phyloP scores from a whole-genome alignment of 108 stramenopile species.

The Chaetoceros tenuissimus region DNA sequence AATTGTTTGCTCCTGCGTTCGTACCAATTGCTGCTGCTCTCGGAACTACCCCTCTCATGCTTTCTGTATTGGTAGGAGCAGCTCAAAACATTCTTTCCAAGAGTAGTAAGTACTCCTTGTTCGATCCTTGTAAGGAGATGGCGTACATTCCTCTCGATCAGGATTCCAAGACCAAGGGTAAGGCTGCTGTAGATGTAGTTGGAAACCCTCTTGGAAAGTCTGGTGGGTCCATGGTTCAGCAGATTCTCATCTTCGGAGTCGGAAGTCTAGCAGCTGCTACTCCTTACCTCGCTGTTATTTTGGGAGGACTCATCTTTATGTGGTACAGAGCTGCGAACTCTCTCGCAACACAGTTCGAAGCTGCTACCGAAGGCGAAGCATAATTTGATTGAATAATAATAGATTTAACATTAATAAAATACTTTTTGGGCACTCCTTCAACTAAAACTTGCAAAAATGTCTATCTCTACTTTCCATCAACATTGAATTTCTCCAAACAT shows the following conservation, averaged over 20 bases:
- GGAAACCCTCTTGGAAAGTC: constrained; percentile 96
- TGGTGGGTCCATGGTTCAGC: constrained; percentile 95
- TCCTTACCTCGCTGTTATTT: constrained; percentile 75
- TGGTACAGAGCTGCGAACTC: constrained; percentile 77
- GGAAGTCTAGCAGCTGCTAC: constrained; percentile 86
- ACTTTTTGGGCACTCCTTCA: background rate
- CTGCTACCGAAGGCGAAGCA: constrained; percentile 50
- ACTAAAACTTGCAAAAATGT: no score
- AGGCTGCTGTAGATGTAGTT: constrained; percentile 98
- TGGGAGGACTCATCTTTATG: constrained; percentile 53
- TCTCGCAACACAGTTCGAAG: constrained; percentile 72
- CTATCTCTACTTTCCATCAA: no score
- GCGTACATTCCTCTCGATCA: constrained; percentile 97
- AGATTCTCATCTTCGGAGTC: constrained; percentile 81
- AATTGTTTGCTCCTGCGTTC: constrained; percentile 68
- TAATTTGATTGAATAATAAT: background rate
- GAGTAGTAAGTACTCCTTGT: constrained; percentile 92
- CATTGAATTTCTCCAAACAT: no score
- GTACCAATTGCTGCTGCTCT: constrained; percentile 62
- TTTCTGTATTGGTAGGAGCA: constrained; percentile 92
- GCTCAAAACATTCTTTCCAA: constrained; percentile 95
- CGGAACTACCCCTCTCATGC: constrained; percentile 91
- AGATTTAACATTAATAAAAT: background rate
- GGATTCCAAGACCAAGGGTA: constrained; percentile 97
- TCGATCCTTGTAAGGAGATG: constrained; percentile 99